Evolutionary conservation across 306 rosid species (phyloP).

Genomic region (Inga oerstediana): DNA sequence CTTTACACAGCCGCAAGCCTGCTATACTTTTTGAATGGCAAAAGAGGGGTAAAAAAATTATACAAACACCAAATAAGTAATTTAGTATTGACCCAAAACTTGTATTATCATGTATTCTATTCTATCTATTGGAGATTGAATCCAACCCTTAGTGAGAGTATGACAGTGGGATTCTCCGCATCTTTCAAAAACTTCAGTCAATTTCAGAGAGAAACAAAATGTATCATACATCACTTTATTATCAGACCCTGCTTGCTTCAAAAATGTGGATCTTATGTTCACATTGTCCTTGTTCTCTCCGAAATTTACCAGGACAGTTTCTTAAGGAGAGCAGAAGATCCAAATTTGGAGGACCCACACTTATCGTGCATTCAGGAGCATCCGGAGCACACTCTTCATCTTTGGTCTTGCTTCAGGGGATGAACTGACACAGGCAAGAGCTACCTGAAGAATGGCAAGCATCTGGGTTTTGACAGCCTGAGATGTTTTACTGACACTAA

Average conservation of each 20-base stretch:
- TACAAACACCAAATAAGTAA: not conserved
- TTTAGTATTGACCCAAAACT: slow-evolving; percentile 16
- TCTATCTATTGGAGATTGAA: slow-evolving; percentile 10
- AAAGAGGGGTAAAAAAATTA: not conserved
- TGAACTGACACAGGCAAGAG: slow-evolving; percentile 63
- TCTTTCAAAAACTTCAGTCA: too few relatives aligned
- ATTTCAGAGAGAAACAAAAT: not conserved
- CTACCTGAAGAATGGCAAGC: slow-evolving; percentile 71
- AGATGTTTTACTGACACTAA: slow-evolving; percentile 64
- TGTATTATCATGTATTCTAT: slow-evolving; percentile 25
- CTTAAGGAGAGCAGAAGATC: not conserved
- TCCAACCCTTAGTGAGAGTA: not conserved
- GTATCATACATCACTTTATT: not conserved
- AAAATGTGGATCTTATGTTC: not conserved
- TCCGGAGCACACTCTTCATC: slow-evolving; percentile 77
- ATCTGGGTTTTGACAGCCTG: slow-evolving; percentile 67
- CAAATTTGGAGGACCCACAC: not conserved
- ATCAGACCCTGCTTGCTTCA: not conserved
- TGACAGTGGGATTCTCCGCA: too few relatives aligned
- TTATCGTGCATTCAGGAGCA: slow-evolving; percentile 81
- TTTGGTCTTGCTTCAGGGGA: slow-evolving; percentile 81
- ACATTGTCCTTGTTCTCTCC: not conserved
- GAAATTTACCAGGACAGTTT: not conserved
- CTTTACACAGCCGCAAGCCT: slow-evolving; percentile 26
- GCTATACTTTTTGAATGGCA: not conserved